phyloP scores from a whole-genome alignment of 768 basidiomycete genomes.

The Phaeotremella fagi region DNA sequence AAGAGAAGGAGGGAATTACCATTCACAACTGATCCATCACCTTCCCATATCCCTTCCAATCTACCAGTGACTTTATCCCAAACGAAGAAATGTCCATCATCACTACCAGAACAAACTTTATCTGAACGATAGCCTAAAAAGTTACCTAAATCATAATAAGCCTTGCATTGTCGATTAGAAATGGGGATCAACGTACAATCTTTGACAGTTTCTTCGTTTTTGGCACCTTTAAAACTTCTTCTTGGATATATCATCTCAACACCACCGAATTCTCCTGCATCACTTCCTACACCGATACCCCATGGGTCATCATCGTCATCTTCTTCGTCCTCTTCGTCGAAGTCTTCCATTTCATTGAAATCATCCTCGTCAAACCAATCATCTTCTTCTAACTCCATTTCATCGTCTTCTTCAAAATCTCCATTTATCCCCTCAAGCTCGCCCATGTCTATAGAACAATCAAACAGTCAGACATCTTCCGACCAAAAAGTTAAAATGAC shows the following conservation, averaged over 20 bases:
- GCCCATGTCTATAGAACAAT: neutral
- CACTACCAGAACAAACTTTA: conserved; percentile 74
- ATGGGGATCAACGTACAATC: conserved; percentile 56
- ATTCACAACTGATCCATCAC: conserved; percentile 75
- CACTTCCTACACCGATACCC: conserved; percentile 19
- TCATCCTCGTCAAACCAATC: conserved; percentile 13
- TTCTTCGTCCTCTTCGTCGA: conserved; percentile 41
- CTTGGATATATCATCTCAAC: conserved; percentile 59
- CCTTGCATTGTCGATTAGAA: neutral
- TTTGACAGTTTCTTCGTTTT: conserved; percentile 79
- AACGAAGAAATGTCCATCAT: conserved; percentile 71
- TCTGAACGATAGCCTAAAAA: conserved; percentile 75
- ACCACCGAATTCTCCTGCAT: conserved; percentile 45
- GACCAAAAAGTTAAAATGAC: neutral
- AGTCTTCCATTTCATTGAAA: conserved; percentile 6
- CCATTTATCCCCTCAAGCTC: conserved; percentile 5
- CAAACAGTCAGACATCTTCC: neutral
- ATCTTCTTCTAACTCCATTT: conserved; percentile 12
- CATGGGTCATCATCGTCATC: conserved; percentile 43
- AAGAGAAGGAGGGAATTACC: too few species aligned
- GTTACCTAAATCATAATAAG: conserved; percentile 65
- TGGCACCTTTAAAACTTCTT: conserved; percentile 61
- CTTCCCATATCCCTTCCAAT: conserved; percentile 74
- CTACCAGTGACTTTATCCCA: conserved; percentile 68
- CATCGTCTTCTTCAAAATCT: conserved; percentile 14